phyloP scores from a whole-genome alignment of 768 basidiomycete species.

The Russula abietina region DNA sequence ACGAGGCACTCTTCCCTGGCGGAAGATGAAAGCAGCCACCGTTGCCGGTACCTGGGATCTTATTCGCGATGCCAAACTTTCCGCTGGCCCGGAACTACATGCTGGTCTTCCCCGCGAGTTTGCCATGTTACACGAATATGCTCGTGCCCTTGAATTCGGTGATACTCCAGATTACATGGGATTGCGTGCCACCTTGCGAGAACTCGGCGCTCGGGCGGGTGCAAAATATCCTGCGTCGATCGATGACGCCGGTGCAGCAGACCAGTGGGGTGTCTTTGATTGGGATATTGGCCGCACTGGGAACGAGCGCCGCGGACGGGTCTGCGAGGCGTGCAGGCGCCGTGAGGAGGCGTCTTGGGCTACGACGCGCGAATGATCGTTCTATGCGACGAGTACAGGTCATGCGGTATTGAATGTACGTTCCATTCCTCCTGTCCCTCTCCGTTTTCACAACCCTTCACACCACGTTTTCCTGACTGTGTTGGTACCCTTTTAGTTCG shows the following conservation, averaged over 20 bases:
- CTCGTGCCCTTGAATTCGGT: conserved; percentile 76
- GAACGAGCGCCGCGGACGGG: conserved; percentile 17
- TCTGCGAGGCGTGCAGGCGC: conserved; percentile 24
- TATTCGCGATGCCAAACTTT: conserved; percentile 67
- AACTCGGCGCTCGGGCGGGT: conserved; percentile 30
- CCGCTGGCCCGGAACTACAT: conserved; percentile 51
- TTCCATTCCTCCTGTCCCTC: not conserved
- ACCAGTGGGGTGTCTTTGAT: conserved; percentile 23
- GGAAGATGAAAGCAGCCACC: conserved; percentile 59
- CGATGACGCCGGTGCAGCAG: conserved; percentile 14
- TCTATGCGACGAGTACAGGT: not conserved
- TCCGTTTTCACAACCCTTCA: conserved; percentile 6
- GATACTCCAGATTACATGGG: conserved; percentile 88
- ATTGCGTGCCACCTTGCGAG: conserved; percentile 64
- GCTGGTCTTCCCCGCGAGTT: conserved; percentile 79
- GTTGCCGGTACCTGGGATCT: conserved; percentile 69
- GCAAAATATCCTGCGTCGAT: conserved; percentile 19
- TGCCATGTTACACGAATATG: conserved; percentile 71
- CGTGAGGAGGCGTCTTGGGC: conserved; percentile 24
- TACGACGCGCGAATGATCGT: conserved; percentile 18
- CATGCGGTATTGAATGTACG: conserved; percentile 23
- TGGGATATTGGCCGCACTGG: conserved; percentile 22
- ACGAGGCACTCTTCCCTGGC: conserved; percentile 73
- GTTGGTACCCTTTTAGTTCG: conserved; percentile 10
- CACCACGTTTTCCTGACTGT: conserved; percentile 19